Evolutionary conservation across 441 rosid species (phyloP).

Genomic region (Flueggea neowawraea): DNA sequence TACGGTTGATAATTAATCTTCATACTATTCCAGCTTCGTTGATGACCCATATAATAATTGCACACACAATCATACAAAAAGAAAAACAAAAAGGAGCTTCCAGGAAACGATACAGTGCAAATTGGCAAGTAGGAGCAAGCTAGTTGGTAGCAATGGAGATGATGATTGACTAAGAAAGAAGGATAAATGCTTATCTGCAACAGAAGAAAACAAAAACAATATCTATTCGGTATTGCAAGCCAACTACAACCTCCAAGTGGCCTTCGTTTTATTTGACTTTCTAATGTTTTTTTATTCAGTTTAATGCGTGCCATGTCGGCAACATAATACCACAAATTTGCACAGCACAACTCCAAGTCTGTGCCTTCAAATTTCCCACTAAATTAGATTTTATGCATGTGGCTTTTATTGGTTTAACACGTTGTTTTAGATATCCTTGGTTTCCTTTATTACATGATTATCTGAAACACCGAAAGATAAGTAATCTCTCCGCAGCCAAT

Average conservation of each 20-base stretch:
- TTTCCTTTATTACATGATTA: neutral
- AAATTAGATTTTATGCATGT: conserved; percentile 5
- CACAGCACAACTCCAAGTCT: no score
- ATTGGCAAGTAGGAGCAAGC: conserved; percentile 9
- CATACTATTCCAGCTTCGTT: no score
- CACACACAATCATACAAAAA: neutral
- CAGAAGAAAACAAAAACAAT: conserved; percentile 9
- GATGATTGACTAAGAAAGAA: conserved; percentile 3
- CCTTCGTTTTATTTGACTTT: conserved; percentile 8
- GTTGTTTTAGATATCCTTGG: neutral
- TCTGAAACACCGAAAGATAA: neutral
- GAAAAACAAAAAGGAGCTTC: neutral
- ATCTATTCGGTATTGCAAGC: conserved; percentile 8
- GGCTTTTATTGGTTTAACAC: neutral
- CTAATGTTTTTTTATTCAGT: no score
- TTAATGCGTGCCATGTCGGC: conserved; percentile 35
- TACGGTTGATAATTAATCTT: no score
- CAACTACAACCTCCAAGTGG: conserved; percentile 16
- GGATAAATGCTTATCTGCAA: conserved; percentile 14
- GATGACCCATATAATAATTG: neutral
- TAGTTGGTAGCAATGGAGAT: neutral
- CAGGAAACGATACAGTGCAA: neutral
- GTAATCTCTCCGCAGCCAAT: neutral
- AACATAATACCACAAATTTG: conserved; percentile 9
- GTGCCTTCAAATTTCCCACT: no score